Percentiles rank a stretch among this genome's conserved stretches.
Evolutionary conservation across 768 basidiomycete species (phyloP).

Genomic region (Ramaria sp.): DNA sequence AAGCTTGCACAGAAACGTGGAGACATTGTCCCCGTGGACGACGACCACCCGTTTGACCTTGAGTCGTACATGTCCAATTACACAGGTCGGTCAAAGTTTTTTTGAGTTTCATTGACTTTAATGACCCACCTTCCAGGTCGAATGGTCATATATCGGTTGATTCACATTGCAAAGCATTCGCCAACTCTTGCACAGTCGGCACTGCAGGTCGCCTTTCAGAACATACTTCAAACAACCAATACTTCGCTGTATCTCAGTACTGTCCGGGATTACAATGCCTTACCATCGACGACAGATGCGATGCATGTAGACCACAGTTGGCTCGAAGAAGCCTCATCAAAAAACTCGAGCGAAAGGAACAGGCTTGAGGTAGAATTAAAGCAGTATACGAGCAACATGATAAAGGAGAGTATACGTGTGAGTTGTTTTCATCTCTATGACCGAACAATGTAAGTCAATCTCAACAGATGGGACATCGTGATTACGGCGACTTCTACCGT

Average conservation of each 20-base stretch:
- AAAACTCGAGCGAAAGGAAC: slow-evolving; percentile 63
- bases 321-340: slow-evolving; percentile 56
- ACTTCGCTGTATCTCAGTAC: slow-evolving; percentile 24
- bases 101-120: slow-evolving; percentile 1
- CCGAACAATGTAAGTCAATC: background rate
- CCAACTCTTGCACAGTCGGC: slow-evolving; percentile 67
- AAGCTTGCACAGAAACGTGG: background rate
- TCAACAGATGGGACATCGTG: slow-evolving; percentile 81
- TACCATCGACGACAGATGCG: slow-evolving; percentile 30
- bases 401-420: slow-evolving; percentile 96
- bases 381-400: slow-evolving; percentile 92
- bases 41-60: slow-evolving; percentile 79
- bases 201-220: slow-evolving; percentile 51
- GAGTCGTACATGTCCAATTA: slow-evolving; percentile 72
- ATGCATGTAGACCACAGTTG: slow-evolving; percentile 54
- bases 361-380: slow-evolving; percentile 91
- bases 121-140: slow-evolving; percentile 43
- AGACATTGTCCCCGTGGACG: slow-evolving; percentile 39
- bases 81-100: slow-evolving; percentile 32
- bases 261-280: slow-evolving; percentile 25
- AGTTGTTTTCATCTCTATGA: background rate
- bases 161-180: slow-evolving; percentile 52
- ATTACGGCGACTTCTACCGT: slow-evolving; percentile 73
- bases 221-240: slow-evolving; percentile 62
- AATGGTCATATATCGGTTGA: slow-evolving; percentile 62